Evolutionary conservation across 2,329 filamentous ascomycete species (phyloP).

Genomic region (Claviceps maximensis): DNA sequence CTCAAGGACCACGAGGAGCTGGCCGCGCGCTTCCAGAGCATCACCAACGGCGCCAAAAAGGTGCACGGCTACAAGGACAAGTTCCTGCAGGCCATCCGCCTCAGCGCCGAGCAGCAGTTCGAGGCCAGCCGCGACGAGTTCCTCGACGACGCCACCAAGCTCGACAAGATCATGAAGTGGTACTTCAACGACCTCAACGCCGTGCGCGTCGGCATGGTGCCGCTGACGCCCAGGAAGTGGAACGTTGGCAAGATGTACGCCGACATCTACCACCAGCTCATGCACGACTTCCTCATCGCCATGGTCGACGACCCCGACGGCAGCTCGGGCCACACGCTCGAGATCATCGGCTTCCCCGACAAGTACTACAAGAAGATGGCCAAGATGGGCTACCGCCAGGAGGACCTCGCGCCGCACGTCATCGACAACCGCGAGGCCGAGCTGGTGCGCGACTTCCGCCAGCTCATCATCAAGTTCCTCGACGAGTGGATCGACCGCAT

Average conservation of each 20-base stretch:
- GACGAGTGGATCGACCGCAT: conserved; percentile 98
- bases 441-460: conserved; percentile 83
- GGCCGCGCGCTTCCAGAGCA: conserved; percentile 84
- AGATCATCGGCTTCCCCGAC: conserved; percentile 88
- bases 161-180: conserved; percentile 88
- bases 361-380: conserved; percentile 95
- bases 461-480: conserved; percentile 87
- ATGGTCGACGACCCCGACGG: conserved; percentile 75
- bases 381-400: conserved; percentile 67
- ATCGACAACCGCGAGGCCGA: conserved; percentile 84
- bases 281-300: conserved; percentile 84
- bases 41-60: conserved; percentile 84
- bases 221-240: conserved; percentile 92
- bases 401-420: conserved; percentile 71
- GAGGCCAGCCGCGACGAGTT: conserved; percentile 60
- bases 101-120: conserved; percentile 62
- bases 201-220: conserved; percentile 83
- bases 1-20: conserved; percentile 93
- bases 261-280: conserved; percentile 80
- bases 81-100: conserved; percentile 68
- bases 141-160: conserved; percentile 63
- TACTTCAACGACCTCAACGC: conserved; percentile 96
- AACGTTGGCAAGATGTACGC: conserved; percentile 85
- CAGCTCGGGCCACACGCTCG: conserved; percentile 76
- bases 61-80: conserved; percentile 95